Base-by-base conservation (phyloP, 139 green algal species). In the Chlamydomonas sp. region DNA sequence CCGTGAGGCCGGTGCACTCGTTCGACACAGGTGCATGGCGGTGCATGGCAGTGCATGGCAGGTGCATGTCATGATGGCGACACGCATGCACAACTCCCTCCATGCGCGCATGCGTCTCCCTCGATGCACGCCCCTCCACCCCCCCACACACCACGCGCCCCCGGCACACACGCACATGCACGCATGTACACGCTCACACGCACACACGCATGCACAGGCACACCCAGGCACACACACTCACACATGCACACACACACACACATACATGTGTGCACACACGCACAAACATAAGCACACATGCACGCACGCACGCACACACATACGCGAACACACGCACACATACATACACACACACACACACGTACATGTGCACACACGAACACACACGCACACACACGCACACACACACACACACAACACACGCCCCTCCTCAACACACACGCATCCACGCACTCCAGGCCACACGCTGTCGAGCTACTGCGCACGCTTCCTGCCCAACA, bases 401-500 rank as follows among this genome's bases (percentile, higher is more conserved):
- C n/a, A n/a, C n/a, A n/a, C n/a, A n/a, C n/a, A n/a, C n/a, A n/a
- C n/a, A n/a, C n/a, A n/a, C n/a, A n/a, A n/a, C n/a, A n/a, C n/a
- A n/a, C n/a, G n/a, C n/a, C n/a, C n/a, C n/a, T n/a, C n/a, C n/a
- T n/a, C n/a, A n/a, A n/a, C n/a, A n/a, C n/a, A n/a, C n/a, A n/a
- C n/a, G n/a, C n/a, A 50, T 13, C 13, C 13, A 13, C 8, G 39
- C 39, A 50, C 10, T n/a, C 10, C 39, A 50, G 8, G 8, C 10
- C 8, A n/a, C 39, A 50, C 8, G 13, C 39, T 50, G 39, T 61
- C 50, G 24, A 22, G 10, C 43, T 10, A 8, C 43, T 66, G 28
- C 5, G 54, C 22, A 26, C 54, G 62, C 24, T 69, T 69, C 35
- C n/a, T 69, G 36, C 62, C 62, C 29, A 37, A 57, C 35, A 58